phyloP scores from a whole-genome alignment of 305 asterid species.

The Plantago rigida region DNA sequence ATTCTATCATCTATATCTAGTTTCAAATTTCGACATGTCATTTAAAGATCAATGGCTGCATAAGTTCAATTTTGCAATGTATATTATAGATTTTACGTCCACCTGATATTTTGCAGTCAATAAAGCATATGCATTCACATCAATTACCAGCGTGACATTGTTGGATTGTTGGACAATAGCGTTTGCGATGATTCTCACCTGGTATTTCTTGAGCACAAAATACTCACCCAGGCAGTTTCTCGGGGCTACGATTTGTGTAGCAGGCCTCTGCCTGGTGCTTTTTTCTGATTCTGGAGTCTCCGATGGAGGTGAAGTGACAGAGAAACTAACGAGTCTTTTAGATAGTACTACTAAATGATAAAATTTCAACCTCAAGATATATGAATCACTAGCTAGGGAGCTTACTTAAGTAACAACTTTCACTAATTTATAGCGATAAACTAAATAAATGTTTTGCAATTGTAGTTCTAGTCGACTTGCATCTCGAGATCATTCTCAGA shows the following conservation, averaged over 20 bases:
- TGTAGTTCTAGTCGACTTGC: not conserved
- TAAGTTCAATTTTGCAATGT: not conserved
- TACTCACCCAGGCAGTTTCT: slow-evolving; percentile 51
- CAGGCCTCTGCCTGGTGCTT: slow-evolving; percentile 54
- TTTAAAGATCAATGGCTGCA: not conserved
- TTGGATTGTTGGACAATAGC: slow-evolving; percentile 70
- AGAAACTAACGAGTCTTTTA: too few relatives aligned
- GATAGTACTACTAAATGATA: too few relatives aligned
- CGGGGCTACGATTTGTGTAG: slow-evolving; percentile 55
- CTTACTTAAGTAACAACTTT: not conserved
- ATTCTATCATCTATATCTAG: not conserved
- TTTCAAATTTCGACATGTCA: not conserved
- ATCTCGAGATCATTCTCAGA: not conserved
- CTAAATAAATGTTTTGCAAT: not conserved
- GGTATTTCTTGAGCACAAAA: slow-evolving; percentile 51
- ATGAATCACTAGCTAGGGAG: too few relatives aligned
- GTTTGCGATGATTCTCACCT: slow-evolving; percentile 61
- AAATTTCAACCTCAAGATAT: too few relatives aligned
- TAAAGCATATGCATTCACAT: slow-evolving; percentile 63
- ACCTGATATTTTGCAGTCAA: slow-evolving; percentile 39
- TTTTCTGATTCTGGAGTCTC: slow-evolving; percentile 54
- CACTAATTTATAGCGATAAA: not conserved
- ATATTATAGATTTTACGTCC: not conserved
- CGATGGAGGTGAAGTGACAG: slow-evolving; percentile 38
- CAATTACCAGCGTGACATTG: slow-evolving; percentile 68